A percentile compares a stretch with the other conserved stretches of the same genome.
Conservation (phyloP, 2,329 filamentous ascomycete species). For the Claviceps citrina region DNA sequence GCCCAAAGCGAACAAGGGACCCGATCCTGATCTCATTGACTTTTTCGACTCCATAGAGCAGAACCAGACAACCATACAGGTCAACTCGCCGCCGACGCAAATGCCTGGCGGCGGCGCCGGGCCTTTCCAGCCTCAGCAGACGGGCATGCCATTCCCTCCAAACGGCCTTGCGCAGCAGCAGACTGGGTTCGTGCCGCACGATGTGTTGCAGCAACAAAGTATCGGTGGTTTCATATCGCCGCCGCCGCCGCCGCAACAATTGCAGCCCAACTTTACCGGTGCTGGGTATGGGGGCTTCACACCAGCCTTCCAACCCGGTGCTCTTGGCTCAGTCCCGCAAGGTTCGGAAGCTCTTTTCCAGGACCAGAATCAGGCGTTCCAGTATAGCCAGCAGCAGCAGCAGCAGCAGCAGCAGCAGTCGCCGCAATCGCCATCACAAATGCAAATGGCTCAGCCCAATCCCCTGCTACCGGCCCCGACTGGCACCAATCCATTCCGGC, state of each 20-base stretch:
- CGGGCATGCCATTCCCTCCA: constrained; percentile 17
- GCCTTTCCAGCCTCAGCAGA: constrained; percentile 24
- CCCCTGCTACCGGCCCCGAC: constrained; percentile 28
- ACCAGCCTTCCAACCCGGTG: constrained; percentile 39
- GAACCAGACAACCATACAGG: constrained; percentile 59
- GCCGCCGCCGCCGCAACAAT: constrained; percentile 20
- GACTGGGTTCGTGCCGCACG: constrained; percentile 15
- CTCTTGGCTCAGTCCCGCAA: constrained; percentile 42
- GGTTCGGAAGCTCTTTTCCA: constrained; percentile 37
- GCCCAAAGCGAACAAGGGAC: constrained; percentile 40
- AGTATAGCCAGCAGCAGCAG: constrained; percentile 9
- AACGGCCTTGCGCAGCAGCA: constrained; percentile 13
- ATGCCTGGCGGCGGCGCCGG: constrained; percentile 18
- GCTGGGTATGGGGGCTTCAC: constrained; percentile 75
- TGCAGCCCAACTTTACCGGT: constrained; percentile 43
- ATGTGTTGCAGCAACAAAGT: constrained; percentile 17
- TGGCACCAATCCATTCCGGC: constrained; percentile 77
- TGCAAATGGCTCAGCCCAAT: constrained; percentile 24
- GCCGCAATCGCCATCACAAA: constrained; percentile 12
- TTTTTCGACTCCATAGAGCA: constrained; percentile 91
- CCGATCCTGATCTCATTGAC: constrained; percentile 70
- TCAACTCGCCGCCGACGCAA: constrained; percentile 21
- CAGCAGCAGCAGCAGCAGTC: constrained; percentile 11
- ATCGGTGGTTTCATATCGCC: constrained; percentile 11
- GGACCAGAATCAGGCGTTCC: constrained; percentile 15